Evolutionary conservation across 1,284 basidiomycete species (phyloP), one percentile per base, ranked within the genome.

Genomic region (Leccinum cinnamomeum): DNA sequence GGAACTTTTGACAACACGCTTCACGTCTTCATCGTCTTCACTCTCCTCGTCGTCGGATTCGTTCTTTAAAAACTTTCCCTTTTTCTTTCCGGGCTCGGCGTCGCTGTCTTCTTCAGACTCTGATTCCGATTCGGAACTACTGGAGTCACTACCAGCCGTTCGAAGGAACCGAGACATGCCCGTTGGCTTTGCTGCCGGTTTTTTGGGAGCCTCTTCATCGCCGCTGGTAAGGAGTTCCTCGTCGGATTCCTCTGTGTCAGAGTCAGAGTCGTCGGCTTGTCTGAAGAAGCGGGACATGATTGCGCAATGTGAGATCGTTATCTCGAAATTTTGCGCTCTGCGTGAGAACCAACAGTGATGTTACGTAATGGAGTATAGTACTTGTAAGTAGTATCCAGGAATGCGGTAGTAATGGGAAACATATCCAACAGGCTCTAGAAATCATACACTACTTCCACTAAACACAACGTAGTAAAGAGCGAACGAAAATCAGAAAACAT

Each of bases 281-380:
- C 90, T 88, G 81, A 94, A 94, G 81, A 95, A 95, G 74, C 92
- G 87, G 64, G 92, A 94, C 92, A 94, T 92, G 65, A 62, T 65
- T 66, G 66, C 37, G 48, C 48, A 53, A 20, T 53, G 53, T 50
- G 48, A 64, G 69, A 74, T 74, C 57, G 69, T 64, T 75, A 73
- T 75, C 72, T 59, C 51, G 12, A 68, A 72, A 65, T 63, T 72
- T 75, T 61, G 62, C 33, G 28, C 33, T 5, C 16, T 33, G 33
- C 56, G 61, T 71, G 70, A 46, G 68, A 65, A 69, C 4, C 28
- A 50, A 25, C 18, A 14, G 12, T 7, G 33, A 7, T 6, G 28
- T 70, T 74, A 72, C 69, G 58, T 70, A 70, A 73, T 50, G 30
- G 7, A 1, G 14, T 57, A 60, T 23, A n/a, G 35, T 35, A 35